Evolutionary conservation across 2,329 filamentous ascomycete genomes (phyloP).

Genomic region (Fusarium lateritium): DNA sequence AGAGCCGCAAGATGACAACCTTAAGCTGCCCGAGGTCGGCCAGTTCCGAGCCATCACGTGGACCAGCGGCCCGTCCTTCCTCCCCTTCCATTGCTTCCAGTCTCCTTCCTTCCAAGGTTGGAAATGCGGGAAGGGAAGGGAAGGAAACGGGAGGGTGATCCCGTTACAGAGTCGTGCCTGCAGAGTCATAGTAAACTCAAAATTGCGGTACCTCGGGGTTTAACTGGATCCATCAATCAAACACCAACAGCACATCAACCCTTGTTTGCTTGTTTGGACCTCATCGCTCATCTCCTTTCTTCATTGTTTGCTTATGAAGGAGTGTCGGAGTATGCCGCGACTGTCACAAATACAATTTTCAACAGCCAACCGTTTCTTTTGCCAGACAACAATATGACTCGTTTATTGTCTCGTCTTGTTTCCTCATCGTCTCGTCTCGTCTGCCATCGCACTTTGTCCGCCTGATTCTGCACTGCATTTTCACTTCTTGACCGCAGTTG

Average conservation of each 20-base stretch:
- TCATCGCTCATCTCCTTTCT: conserved; percentile 11
- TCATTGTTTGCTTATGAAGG: background rate
- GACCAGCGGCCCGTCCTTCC: conserved; percentile 19
- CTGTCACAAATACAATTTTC: conserved; percentile 27
- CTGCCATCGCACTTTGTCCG: conserved; percentile 19
- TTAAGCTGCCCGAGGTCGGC: background rate
- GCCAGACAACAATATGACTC: conserved; percentile 14
- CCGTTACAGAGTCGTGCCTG: conserved; percentile 14
- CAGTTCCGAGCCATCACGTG: conserved; percentile 41
- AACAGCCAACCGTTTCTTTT: conserved; percentile 12
- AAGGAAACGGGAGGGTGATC: conserved; percentile 25
- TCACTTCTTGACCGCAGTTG: conserved; percentile 31
- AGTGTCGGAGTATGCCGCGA: conserved; percentile 8
- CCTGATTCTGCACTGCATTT: conserved; percentile 23
- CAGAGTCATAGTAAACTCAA: conserved; percentile 32
- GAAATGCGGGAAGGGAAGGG: conserved; percentile 20
- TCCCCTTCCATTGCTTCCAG: conserved; percentile 31
- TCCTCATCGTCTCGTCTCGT: conserved; percentile 30
- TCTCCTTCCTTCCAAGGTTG: conserved; percentile 20
- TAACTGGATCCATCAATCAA: conserved; percentile 27
- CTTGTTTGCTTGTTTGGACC: conserved; percentile 16
- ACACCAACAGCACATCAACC: conserved; percentile 25
- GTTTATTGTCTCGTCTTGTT: conserved; percentile 4
- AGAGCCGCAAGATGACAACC: conserved; percentile 1
- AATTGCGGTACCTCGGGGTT: conserved; percentile 27